Evolutionary conservation across 768 basidiomycete genomes (phyloP), one percentile per base, ranked within the genome.

Genomic region (Kwoniella bestiolae): DNA sequence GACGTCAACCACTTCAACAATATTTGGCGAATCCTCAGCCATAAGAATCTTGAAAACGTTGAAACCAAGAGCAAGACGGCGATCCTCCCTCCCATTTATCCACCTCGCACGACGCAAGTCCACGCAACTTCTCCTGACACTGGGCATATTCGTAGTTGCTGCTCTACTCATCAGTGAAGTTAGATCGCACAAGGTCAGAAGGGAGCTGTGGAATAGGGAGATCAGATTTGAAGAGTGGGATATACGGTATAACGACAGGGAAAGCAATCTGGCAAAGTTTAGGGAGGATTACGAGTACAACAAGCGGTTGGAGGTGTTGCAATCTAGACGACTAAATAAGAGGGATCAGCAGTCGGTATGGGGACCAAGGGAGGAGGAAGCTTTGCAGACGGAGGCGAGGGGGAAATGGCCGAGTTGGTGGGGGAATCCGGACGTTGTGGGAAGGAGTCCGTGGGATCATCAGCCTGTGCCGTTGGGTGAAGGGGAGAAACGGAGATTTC

Each of bases 361-460:
- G 61, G 65, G 57, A 35, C 56, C 60, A 9, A 47, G 7, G 21
- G 52, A 62, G 1, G 72, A 70, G 29, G 55, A 57, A 35, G 29
- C 14, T 32, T 25, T 67, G 9, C 32, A 44, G 25, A 23, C 21
- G 14, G 69, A 67, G 51, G 49, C 66, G 16, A 47, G 44, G 9
- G 60, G 58, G 29, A 46, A 34, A 9, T 69, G 71, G 69, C 68
- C 72, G 9, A 64, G 23, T 9, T 80, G 78, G 76, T 80, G 76
- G 76, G 79, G 76, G 14, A 75, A 67, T 60, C 47, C 50, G 0
- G 78, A 79, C 55, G 50, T 49, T 9, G 79, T 75, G 6, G 78
- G 76, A 18, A 34, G 44, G 31, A 75, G 75, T 50, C 79, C 79
- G n/a, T 80, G 66, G 34, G 79, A 80, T 61, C 68, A 76, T 63